Evolutionary conservation across 1,284 basidiomycete species (phyloP).

Genomic region (Earliella scabrosa): DNA sequence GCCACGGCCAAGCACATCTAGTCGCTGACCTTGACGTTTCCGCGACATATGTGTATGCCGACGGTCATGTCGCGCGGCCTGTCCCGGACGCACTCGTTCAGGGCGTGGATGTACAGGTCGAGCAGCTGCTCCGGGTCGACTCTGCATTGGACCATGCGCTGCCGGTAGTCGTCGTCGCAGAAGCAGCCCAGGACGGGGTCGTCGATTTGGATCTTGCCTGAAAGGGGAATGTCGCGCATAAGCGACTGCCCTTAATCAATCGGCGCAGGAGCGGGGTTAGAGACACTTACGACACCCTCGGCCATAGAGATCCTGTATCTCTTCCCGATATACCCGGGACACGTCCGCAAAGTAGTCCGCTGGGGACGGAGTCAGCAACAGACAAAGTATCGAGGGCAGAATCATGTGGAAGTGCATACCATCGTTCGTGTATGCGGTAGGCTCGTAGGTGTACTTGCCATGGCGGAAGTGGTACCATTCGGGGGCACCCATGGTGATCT

Average conservation of each 20-base stretch:
- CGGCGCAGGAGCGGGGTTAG: neutral
- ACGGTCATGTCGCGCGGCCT: conserved; percentile 65
- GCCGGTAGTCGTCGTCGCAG: conserved; percentile 58
- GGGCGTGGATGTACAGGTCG: conserved; percentile 69
- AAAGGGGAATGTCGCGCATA: too few relatives aligned
- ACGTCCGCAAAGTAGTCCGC: conserved; percentile 76
- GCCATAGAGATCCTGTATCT: conserved; percentile 71
- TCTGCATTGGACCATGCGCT: conserved; percentile 59
- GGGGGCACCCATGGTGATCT: conserved; percentile 74
- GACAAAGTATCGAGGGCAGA: conserved; percentile 21
- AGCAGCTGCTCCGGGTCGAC: conserved; percentile 64
- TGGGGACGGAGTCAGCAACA: neutral
- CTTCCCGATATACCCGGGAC: conserved; percentile 68
- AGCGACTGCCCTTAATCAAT: neutral
- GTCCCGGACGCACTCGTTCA: conserved; percentile 64
- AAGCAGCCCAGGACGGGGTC: conserved; percentile 70
- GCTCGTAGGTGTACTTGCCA: conserved; percentile 57
- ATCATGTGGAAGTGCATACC: too few relatives aligned
- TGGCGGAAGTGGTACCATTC: conserved; percentile 78
- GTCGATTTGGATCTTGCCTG: conserved; percentile 67
- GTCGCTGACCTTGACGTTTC: conserved; percentile 64
- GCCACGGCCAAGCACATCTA: neutral
- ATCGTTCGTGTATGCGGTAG: conserved; percentile 61
- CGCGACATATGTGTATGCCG: conserved; percentile 77
- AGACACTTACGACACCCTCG: conserved; percentile 60